Evolutionary conservation across 345 rosid genomes (phyloP).

Genomic region (Kernera saxatilis): DNA sequence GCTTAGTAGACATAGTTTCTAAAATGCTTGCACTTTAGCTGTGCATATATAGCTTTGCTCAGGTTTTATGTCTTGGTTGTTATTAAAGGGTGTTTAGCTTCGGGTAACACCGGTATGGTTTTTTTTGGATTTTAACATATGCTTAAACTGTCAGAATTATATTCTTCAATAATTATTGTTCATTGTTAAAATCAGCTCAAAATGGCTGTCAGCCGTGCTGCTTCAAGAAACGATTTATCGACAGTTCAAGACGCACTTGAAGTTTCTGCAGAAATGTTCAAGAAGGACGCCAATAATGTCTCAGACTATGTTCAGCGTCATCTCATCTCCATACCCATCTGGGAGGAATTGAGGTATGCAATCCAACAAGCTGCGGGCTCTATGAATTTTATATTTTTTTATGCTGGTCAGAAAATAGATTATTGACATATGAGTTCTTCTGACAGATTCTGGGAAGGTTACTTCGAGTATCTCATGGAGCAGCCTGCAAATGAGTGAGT

Average conservation of each 20-base stretch:
- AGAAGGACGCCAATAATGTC: slow-evolving; percentile 87
- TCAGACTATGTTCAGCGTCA: slow-evolving; percentile 92
- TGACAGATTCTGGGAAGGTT: slow-evolving; percentile 97
- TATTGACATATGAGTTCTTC: slow-evolving; percentile 3
- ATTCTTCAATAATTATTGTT: neutral
- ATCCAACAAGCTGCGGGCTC: neutral
- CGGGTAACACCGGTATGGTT: neutral
- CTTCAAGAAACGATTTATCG: slow-evolving; percentile 80
- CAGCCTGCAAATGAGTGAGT: slow-evolving; percentile 78
- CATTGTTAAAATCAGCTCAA: slow-evolving; percentile 59
- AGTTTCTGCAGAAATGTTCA: slow-evolving; percentile 96
- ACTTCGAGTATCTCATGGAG: slow-evolving; percentile 90
- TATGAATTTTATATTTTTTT: neutral
- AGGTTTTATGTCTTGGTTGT: neutral
- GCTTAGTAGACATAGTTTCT: slow-evolving; percentile 4
- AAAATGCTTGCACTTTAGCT: neutral
- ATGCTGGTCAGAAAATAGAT: neutral
- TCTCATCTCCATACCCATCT: slow-evolving; percentile 81
- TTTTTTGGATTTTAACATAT: neutral
- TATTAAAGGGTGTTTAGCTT: neutral
- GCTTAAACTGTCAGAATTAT: neutral
- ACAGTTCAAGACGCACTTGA: slow-evolving; percentile 93
- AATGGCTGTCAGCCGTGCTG: slow-evolving; percentile 91
- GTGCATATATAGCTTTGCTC: slow-evolving; percentile 6
- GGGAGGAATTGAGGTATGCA: slow-evolving; percentile 88